Evolutionary conservation across 2,329 filamentous ascomycete species (phyloP), one percentile per base, ranked within the genome.

Genomic region (Dactylellina sp.): DNA sequence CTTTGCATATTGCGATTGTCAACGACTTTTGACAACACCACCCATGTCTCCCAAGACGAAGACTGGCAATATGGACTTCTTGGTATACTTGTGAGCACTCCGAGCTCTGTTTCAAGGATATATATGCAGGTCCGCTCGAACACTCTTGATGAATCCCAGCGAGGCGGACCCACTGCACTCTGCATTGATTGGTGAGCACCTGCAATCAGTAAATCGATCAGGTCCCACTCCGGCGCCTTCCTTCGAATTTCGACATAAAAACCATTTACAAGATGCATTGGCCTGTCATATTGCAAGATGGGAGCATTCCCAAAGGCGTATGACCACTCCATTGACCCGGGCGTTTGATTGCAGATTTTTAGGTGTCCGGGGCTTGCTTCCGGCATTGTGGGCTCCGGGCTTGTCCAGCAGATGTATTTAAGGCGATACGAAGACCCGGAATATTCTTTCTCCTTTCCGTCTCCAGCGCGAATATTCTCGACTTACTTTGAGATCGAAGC

Each of bases 391-490:
- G 32, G 28, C 28, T 32, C 28, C 28, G 28, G 28, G 9, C 9
- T 12, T 14, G 37, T 3, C 11, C n/a, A 40, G 37, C 6, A 14
- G 11, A 40, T 12, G 37, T 40, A 40, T 40, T 40, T 40, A 40
- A 40, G 28, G 28, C 28, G 9, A 9, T 32, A 9, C 28, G 28
- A 32, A 40, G 37, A 40, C 9, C 52, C 53, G 63, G 63, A 53
- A 25, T 20, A 68, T 52, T 18, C 18, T 59, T 59, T 53, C 35
- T 68, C 63, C 63, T 37, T 60, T 28, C 24, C 25, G n/a, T 22
- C 24, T n/a, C 9, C 3, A 5, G 25, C 42, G 28, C 47, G 14
- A n/a, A 20, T 22, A 32, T 9, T 14, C 14, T 25, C 16, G 2
- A 9, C 50, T n/a, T 50, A 0, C 39, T 35, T 42, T 7, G 14